phyloP scores from a whole-genome alignment of 257 asterid genomes.

The Capsicum rhomboideum region DNA sequence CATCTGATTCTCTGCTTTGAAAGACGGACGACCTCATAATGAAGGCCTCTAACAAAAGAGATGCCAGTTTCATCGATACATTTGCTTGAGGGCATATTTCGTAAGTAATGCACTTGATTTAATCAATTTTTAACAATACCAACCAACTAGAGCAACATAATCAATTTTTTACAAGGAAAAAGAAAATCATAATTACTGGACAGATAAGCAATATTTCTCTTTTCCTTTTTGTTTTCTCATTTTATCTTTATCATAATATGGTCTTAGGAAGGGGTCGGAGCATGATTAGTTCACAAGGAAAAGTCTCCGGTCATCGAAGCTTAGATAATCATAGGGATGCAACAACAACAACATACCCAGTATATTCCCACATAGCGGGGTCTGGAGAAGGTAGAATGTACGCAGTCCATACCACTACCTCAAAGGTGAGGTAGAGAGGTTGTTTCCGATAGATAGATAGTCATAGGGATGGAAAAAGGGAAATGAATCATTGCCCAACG shows the following conservation, averaged over 20 bases:
- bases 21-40: background rate
- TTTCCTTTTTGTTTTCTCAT: background rate
- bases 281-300: background rate
- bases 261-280: background rate
- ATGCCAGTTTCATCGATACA: background rate
- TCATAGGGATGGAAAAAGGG: too few species aligned
- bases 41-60: background rate
- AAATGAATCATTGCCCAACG: background rate
- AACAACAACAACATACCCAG: too few species aligned
- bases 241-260: background rate
- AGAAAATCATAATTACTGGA: background rate
- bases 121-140: background rate
- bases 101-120: background rate
- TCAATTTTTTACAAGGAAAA: background rate
- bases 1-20: background rate
- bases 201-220: background rate
- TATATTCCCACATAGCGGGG: too few species aligned
- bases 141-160: background rate
- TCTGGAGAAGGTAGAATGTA: too few species aligned
- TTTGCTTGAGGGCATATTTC: background rate
- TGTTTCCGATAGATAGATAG: too few species aligned
- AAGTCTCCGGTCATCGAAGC: background rate
- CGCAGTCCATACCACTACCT: too few species aligned
- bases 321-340: background rate
- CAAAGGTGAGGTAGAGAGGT: too few species aligned